These are phyloP conservation scores for Sclerotinia sclerotiorum DNA, from an alignment of 2,329 filamentous ascomycete genomes.

Conservation along the genomic window DNA sequence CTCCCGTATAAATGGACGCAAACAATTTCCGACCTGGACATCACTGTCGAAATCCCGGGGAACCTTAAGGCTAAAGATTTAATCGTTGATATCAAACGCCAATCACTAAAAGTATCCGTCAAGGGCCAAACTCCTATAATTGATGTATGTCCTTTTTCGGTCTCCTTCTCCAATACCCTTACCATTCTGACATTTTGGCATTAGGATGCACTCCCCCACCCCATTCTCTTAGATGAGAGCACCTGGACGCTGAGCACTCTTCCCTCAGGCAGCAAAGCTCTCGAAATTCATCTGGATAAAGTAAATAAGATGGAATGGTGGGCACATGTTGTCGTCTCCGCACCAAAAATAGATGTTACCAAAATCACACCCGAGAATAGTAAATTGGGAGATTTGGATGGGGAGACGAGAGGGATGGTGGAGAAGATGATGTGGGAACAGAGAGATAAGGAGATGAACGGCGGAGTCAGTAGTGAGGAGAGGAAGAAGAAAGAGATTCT, in stretches of 20 bases:
- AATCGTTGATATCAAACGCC: conserved; percentile 78
- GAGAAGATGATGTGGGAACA: conserved; percentile 99
- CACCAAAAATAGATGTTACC: conserved; percentile 89
- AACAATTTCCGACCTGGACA: conserved; percentile 82
- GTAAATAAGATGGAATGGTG: conserved; percentile 98
- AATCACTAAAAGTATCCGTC: conserved; percentile 72
- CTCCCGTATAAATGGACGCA: conserved; percentile 98
- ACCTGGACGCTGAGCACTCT: conserved; percentile 87
- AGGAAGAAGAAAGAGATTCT: conserved; percentile 92
- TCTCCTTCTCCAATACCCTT: not conserved
- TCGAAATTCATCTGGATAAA: conserved; percentile 92
- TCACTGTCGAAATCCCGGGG: conserved; percentile 73
- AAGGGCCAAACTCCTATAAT: conserved; percentile 88
- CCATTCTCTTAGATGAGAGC: conserved; percentile 79
- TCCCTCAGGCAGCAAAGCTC: conserved; percentile 60
- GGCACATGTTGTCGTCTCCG: conserved; percentile 82
- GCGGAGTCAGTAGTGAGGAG: conserved; percentile 89
- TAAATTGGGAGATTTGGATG: conserved; percentile 88
- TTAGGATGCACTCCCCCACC: conserved; percentile 81
- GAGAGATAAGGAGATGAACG: conserved; percentile 88
- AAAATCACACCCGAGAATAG: conserved; percentile 94
- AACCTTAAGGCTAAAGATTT: conserved; percentile 85
- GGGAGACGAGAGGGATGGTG: conserved; percentile 93
- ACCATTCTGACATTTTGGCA: not conserved
- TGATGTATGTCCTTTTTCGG: conserved; percentile 54